Evolutionary conservation across 495 filamentous ascomycete species (phyloP), one percentile per base, ranked within the genome.

Genomic region (Aspergillus coremiiformis): DNA sequence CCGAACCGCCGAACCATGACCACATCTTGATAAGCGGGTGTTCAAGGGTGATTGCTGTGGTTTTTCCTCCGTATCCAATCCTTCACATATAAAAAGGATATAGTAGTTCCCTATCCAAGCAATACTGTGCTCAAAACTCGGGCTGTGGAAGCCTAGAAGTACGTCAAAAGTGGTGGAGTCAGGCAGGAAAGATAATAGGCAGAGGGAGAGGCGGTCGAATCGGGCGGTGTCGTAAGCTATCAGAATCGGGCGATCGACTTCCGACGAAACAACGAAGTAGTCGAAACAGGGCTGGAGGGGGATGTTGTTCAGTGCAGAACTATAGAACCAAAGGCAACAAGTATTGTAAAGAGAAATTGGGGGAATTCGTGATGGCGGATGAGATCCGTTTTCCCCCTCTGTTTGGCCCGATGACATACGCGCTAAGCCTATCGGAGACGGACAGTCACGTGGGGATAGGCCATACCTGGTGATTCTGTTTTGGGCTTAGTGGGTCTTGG

Each of bases 1-100:
- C 80, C 50, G 82, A 79, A 54, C 89, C 89, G 66, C 87, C 86
- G 64, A 93, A 89, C 89, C 86, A 91, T 65, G 82, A 82, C 88
- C 85, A 91, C 74, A 91, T 82, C 24, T 63, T 72, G 58, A 54
- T 32, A 32, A 32, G 24, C 24, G 29, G 29, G 29, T 27, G 5
- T 12, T 32, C 2, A 32, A 32, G 29, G 29, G 29, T 12, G 5
- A 32, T 32, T n/a, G 11, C 11, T 9, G 29, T 32, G 29, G 11
- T 2, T 10, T n/a, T 32, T 27, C 29, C 11, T 10, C 29, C 29
- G 29, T 2, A 2, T 32, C 29, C 29, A 32, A 32, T 32, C 29
- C 2, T 9, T 32, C 5, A 12, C 2, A 32, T 32, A 12, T 32
- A 32, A 6, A 32, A 4, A 8, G 4, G 5, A 2, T 32, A 32